Percentiles rank a stretch among this genome's conserved stretches.
Evolutionary conservation across 148 eudicot species (phyloP).

Genomic region (Mesembryanthemum crystallinum): DNA sequence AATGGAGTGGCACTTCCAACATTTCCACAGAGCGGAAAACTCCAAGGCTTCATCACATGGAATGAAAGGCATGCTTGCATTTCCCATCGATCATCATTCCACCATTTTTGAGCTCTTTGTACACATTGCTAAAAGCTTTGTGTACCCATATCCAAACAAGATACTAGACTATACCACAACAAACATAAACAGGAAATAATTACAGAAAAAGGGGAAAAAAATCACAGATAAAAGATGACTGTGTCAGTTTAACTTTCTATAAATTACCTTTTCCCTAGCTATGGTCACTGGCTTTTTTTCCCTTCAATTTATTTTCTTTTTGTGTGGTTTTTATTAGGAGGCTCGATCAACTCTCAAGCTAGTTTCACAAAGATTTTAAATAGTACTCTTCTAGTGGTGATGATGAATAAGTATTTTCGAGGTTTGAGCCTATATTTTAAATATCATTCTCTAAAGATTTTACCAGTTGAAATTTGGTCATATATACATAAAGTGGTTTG

Average conservation of each 20-base stretch:
- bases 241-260: neutral
- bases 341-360: too few relatives aligned
- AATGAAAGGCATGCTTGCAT: too few relatives aligned
- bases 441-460: too few relatives aligned
- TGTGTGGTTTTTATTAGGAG: too few relatives aligned
- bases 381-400: too few relatives aligned
- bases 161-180: neutral
- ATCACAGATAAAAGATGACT: too few relatives aligned
- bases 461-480: too few relatives aligned
- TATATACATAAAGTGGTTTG: too few relatives aligned
- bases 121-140: neutral
- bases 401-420: too few relatives aligned
- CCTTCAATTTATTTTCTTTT: too few relatives aligned
- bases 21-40: conserved; percentile 18
- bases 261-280: neutral
- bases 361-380: too few relatives aligned
- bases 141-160: neutral
- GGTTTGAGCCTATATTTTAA: too few relatives aligned
- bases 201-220: neutral
- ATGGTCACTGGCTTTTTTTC: neutral
- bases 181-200: neutral
- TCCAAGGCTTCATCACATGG: conserved; percentile 35
- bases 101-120: neutral
- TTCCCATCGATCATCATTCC: neutral
- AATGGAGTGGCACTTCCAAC: conserved; percentile 2